These are phyloP conservation scores for Aureobasidium sp. DNA, from an alignment of 2,329 filamentous ascomycete species.

Conservation along the genomic window DNA sequence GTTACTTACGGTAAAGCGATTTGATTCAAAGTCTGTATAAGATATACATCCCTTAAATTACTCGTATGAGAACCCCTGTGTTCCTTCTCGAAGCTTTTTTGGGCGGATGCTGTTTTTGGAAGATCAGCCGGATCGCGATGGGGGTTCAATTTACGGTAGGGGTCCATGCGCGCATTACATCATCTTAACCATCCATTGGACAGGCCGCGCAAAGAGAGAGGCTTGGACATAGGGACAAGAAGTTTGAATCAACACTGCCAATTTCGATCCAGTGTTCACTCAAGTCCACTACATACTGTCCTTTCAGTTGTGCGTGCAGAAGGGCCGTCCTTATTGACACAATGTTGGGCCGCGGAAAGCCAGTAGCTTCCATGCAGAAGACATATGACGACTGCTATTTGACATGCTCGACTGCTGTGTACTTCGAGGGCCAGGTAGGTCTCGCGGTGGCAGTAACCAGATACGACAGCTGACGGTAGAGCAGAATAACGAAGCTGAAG, in stretches of 20 bases:
- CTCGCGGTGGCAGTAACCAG: neutral
- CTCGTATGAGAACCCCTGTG: too few species aligned
- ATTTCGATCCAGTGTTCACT: neutral
- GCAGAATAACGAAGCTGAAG: slow-evolving; percentile 85
- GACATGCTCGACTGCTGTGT: slow-evolving; percentile 89
- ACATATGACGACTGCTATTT: slow-evolving; percentile 96
- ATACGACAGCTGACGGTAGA: neutral
- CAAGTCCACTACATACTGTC: neutral
- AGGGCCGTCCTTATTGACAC: neutral
- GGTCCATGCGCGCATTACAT: neutral
- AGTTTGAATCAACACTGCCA: neutral
- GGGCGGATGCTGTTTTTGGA: neutral
- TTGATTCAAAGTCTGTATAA: neutral
- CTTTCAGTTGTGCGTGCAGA: neutral
- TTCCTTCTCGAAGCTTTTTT: neutral
- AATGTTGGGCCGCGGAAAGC: slow-evolving; percentile 51
- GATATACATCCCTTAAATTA: slow-evolving; percentile 1
- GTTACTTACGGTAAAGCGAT: neutral
- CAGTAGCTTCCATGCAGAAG: slow-evolving; percentile 77
- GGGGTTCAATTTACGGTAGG: too few species aligned
- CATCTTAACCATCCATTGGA: neutral
- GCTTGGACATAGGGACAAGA: neutral
- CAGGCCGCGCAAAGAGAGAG: neutral
- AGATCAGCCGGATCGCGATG: neutral
- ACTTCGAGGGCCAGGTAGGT: slow-evolving; percentile 76